Evolutionary conservation across 2,329 filamentous ascomycete species (phyloP).

Genomic region (Pseudogymnoascus verrucosus): DNA sequence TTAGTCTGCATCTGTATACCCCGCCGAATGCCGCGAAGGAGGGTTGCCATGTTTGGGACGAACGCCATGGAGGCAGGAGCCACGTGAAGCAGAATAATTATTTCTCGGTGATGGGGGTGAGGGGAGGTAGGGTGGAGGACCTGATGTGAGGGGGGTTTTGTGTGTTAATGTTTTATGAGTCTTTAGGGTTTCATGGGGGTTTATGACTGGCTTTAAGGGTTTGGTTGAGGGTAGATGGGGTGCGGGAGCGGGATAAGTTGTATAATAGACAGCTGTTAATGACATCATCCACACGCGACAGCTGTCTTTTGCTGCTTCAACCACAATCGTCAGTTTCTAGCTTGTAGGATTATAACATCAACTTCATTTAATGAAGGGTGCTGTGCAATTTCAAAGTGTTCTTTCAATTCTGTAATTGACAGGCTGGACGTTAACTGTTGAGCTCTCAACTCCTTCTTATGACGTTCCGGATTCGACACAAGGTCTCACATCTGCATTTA

Average conservation of each 20-base stretch:
- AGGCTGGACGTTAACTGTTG: neutral
- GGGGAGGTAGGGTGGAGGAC: neutral
- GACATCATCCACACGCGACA: neutral
- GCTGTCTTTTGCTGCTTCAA: neutral
- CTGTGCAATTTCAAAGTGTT: neutral
- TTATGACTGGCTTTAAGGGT: neutral
- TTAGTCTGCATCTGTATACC: slow-evolving; percentile 82
- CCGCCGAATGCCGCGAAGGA: slow-evolving; percentile 79
- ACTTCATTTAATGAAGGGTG: neutral
- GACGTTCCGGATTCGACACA: neutral
- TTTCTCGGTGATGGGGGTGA: slow-evolving; percentile 45
- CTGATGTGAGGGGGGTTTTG: neutral
- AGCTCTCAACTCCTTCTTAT: neutral
- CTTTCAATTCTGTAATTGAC: neutral
- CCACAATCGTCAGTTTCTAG: neutral
- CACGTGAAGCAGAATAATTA: slow-evolving; percentile 65
- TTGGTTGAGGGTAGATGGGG: neutral
- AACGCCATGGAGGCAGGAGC: slow-evolving; percentile 63
- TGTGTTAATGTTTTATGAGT: neutral
- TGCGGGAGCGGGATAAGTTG: neutral
- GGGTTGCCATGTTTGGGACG: slow-evolving; percentile 76
- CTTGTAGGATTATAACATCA: neutral
- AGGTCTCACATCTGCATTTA: neutral
- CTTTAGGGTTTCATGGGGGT: neutral
- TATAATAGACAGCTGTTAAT: neutral